phyloP scores from a whole-genome alignment of 179 eudicot genomes.

The Gypsophila paniculata region DNA sequence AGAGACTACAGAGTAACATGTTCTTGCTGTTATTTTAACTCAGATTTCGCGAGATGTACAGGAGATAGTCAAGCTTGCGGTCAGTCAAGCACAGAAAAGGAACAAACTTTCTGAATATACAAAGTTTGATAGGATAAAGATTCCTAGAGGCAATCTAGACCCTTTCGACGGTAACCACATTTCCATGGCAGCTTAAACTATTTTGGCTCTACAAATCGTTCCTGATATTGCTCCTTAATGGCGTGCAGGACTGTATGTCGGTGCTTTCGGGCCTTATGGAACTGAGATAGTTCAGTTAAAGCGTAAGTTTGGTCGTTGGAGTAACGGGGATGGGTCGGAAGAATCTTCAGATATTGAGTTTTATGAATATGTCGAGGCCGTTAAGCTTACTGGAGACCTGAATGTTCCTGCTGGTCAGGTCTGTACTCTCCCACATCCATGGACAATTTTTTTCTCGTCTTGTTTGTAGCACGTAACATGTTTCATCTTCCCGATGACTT shows the following conservation, averaged over 20 bases:
- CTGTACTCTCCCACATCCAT: constrained; percentile 4
- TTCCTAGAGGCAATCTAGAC: constrained; percentile 68
- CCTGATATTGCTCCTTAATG: constrained; percentile 17
- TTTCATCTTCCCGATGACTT: background rate
- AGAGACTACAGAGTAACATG: constrained; percentile 16
- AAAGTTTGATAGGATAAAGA: constrained; percentile 59
- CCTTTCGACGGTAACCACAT: constrained; percentile 77
- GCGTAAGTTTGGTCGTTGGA: constrained; percentile 95
- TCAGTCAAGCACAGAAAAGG: constrained; percentile 72
- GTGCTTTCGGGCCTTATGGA: constrained; percentile 95
- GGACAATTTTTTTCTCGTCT: background rate
- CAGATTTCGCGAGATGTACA: constrained; percentile 73
- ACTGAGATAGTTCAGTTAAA: constrained; percentile 87
- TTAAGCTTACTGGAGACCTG: constrained; percentile 91
- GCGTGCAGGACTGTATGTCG: constrained; percentile 73
- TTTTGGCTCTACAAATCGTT: background rate
- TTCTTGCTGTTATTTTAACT: constrained; percentile 12
- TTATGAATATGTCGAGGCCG: constrained; percentile 98
- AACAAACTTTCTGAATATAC: constrained; percentile 65
- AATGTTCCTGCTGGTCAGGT: constrained; percentile 99
- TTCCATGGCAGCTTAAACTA: constrained; percentile 19
- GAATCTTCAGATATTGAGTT: constrained; percentile 69
- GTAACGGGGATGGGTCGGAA: constrained; percentile 40
- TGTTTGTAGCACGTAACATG: background rate
- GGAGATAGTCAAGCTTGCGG: constrained; percentile 80